Conservation (phyloP, 129 eudicot species). For the Flaveria linearis region DNA sequence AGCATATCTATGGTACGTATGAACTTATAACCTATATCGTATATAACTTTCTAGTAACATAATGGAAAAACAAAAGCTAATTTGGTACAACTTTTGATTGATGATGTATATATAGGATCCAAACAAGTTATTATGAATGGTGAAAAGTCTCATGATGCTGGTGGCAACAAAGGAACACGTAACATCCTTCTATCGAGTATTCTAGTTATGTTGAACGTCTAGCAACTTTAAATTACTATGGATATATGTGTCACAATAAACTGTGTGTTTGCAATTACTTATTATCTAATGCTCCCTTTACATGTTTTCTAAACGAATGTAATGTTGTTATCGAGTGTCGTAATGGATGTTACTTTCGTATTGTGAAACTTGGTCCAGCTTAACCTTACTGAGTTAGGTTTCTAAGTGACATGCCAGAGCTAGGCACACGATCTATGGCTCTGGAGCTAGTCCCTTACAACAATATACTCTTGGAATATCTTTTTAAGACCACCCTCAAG, state of each 20-base stretch:
- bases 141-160: conserved; percentile 29
- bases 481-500: background rate
- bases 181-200: conserved; percentile 4
- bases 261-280: conserved; percentile 22
- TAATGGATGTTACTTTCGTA: background rate
- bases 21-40: background rate
- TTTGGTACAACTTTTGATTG: background rate
- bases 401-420: too few relatives aligned
- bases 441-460: too few relatives aligned
- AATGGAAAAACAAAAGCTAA: background rate
- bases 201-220: conserved; percentile 16
- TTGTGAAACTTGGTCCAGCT: conserved; percentile 9
- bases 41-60: background rate
- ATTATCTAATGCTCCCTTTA: background rate
- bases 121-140: conserved; percentile 27
- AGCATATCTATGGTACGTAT: conserved; percentile 15
- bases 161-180: background rate
- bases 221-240: conserved; percentile 5
- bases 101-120: conserved; percentile 26
- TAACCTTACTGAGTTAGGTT: too few relatives aligned
- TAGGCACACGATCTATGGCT: too few relatives aligned
- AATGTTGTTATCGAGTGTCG: background rate
- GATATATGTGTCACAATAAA: conserved; percentile 16
- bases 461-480: background rate
- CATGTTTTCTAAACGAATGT: background rate